Evolutionary conservation across 257 asterid species (phyloP), one percentile per base, ranked within the genome.

Genomic region (Nyctanthes arbortristis): DNA sequence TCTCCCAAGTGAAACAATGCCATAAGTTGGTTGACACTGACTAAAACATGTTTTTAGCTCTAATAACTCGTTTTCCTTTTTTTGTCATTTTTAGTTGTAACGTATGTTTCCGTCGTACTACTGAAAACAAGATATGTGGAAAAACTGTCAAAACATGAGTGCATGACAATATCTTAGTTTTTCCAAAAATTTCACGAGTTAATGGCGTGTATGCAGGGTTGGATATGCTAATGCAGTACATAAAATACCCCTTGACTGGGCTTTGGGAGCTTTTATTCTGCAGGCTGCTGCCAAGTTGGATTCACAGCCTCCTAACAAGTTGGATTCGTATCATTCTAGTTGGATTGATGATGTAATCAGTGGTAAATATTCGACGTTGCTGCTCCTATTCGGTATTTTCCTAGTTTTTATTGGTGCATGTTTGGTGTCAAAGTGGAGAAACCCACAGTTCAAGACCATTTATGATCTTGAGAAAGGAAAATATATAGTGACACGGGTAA

Each of bases 201-300:
- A 45, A n/a, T n/a, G 7, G 7, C 18, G 25, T 45, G 24, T 22
- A 59, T 31, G 31, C 91, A 85, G 94, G 88, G 80, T 87, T 72
- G 87, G 79, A 75, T 89, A 84, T 28, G 88, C 96, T 29, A 93
- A 75, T 75, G 81, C 77, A 68, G 85, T 80, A 68, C 59, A 75
- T 18, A 61, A 83, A 35, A 72, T 83, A 39, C 83, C 83, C 24
- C 88, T 83, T 39, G 88, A 83, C 76, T 80, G 85, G 85, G 85
- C 88, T 36, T 55, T 83, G 27, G 88, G 85, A 28, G 88, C 85
- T 22, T 83, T 80, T 76, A 77, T 83, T 63, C 55, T 80, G 72
- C 85, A 80, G 78, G 77, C 76, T 34, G 25, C 73, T 12, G 65
- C 70, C 29, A 47, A 71, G 16, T 25, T 45, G 56, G 79, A 72